Percentiles rank a stretch among this genome's conserved stretches.
These are phyloP conservation scores for Trichoderma orchidacearum DNA, from an alignment of 495 filamentous ascomycete species.

Conservation along the genomic window DNA sequence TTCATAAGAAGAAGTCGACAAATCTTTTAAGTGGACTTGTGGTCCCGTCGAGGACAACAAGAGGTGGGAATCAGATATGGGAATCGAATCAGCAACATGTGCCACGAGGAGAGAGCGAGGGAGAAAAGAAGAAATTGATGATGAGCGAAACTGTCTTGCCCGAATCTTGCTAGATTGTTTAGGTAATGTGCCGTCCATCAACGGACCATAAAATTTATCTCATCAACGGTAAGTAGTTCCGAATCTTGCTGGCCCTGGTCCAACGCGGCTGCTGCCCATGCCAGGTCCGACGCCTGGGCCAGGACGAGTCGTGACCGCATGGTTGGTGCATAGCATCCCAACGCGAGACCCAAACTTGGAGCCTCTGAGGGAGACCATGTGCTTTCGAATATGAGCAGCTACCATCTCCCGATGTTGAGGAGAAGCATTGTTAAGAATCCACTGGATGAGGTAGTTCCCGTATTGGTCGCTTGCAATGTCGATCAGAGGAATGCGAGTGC, in stretches of 20 bases:
- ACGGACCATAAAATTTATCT: background rate
- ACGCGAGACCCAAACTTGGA: slow-evolving; percentile 98
- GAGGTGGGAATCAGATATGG: background rate
- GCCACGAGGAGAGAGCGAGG: background rate
- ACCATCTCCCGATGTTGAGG: slow-evolving; percentile 86
- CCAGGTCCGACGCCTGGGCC: slow-evolving; percentile 57
- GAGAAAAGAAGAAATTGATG: background rate
- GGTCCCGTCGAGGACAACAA: background rate
- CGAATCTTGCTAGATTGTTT: background rate
- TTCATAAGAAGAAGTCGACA: slow-evolving; percentile 18
- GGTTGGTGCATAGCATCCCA: slow-evolving; percentile 97
- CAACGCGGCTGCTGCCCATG: slow-evolving; percentile 42
- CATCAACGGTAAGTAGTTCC: slow-evolving; percentile 36
- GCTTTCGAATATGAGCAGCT: slow-evolving; percentile 87
- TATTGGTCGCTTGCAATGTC: slow-evolving; percentile 98
- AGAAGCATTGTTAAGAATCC: slow-evolving; percentile 78
- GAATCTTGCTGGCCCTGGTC: slow-evolving; percentile 28
- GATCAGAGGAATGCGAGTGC: slow-evolving; percentile 91
- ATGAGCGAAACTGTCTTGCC: background rate
- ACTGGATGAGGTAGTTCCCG: slow-evolving; percentile 96
- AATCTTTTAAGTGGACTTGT: slow-evolving; percentile 8
- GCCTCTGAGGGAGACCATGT: slow-evolving; percentile 97
- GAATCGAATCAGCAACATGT: background rate
- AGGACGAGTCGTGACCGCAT: slow-evolving; percentile 68
- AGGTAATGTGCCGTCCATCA: background rate